Conservation (phyloP, 1,139 yeast species). For the Candida sp. region DNA sequence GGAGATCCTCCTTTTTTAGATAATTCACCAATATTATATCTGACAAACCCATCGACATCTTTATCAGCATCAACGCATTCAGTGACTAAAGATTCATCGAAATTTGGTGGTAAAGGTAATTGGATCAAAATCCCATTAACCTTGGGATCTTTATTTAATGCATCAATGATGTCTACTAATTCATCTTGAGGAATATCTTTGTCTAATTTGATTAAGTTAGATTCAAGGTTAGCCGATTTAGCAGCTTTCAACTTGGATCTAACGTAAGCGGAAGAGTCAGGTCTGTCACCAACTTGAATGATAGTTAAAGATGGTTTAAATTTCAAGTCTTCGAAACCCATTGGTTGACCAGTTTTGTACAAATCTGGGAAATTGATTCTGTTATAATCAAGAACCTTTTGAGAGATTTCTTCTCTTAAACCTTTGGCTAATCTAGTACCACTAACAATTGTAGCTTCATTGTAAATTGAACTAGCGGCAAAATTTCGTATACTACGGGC, state of each 20-base stretch:
- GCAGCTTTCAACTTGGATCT: constrained; percentile 75
- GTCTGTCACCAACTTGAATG: constrained; percentile 72
- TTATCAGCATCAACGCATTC: constrained; percentile 65
- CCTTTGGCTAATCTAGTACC: constrained; percentile 42
- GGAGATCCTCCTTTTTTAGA: constrained; percentile 74
- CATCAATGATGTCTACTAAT: constrained; percentile 51
- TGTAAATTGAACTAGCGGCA: constrained; percentile 6
- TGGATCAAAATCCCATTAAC: constrained; percentile 73
- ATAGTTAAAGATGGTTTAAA: constrained; percentile 67
- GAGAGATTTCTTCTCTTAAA: constrained; percentile 36
- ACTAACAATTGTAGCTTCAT: constrained; percentile 40
- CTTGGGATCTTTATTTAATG: constrained; percentile 57
- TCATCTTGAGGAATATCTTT: constrained; percentile 54
- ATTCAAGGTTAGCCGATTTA: constrained; percentile 59
- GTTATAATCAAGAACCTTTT: constrained; percentile 39
- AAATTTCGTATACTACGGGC: not conserved
- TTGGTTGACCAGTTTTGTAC: constrained; percentile 3
- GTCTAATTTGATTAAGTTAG: constrained; percentile 55
- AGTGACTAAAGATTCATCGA: constrained; percentile 66
- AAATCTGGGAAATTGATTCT: constrained; percentile 18
- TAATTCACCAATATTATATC: constrained; percentile 72
- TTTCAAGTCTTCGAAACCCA: constrained; percentile 25
- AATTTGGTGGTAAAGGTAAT: constrained; percentile 68
- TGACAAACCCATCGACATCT: constrained; percentile 80
- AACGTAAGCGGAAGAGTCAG: constrained; percentile 77